Base-by-base conservation (phyloP, 2,329 filamentous ascomycete species). In the Diaporthe sp. region DNA sequence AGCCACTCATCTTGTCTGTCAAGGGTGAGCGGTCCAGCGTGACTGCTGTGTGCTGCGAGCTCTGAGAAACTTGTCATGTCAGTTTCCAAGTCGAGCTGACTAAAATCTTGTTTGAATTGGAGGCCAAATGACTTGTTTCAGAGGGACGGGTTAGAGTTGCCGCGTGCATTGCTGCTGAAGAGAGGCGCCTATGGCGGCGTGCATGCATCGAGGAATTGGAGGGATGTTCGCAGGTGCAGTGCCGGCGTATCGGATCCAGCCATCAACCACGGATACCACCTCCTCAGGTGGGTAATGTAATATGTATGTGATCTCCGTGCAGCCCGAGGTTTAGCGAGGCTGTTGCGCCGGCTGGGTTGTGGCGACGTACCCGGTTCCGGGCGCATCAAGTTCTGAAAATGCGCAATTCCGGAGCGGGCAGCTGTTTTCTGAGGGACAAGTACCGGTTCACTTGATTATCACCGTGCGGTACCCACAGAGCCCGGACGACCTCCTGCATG, bases 401-500 rank as follows among this genome's bases (percentile, higher is more conserved):
- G 15, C n/a, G 57, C 57, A 22, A 42, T 60, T 67, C 42, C 67
- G 46, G 51, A 25, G 28, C 28, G 53, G 42, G 28, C 57, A 60
- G 65, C 25, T 42, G 53, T 31, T 57, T 58, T 10, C n/a, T 57
- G 7, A 22, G n/a, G 44, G 7, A 49, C 44, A 46, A 15, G 70
- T 46, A 17, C 25, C 34, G 57, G 49, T 58, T 67, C 37, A 19
- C 37, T 62, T 25, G 34, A 22, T 42, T 7, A 17, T 37, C n/a
- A 25, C 42, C 13, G 58, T 28, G 55, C 4, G 25, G 75, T 75
- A 70, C 61, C 68, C 74, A 70, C 75, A 75, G 55, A 51, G 57
- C 68, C 37, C 15, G 68, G 25, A 28, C 22, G 34, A 51, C 65
- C 75, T 76, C 75, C 70, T 73, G 75, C 73, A 76, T 76, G 44